phyloP scores from a whole-genome alignment of 345 rosid genomes.

The Aethionema arabicum region DNA sequence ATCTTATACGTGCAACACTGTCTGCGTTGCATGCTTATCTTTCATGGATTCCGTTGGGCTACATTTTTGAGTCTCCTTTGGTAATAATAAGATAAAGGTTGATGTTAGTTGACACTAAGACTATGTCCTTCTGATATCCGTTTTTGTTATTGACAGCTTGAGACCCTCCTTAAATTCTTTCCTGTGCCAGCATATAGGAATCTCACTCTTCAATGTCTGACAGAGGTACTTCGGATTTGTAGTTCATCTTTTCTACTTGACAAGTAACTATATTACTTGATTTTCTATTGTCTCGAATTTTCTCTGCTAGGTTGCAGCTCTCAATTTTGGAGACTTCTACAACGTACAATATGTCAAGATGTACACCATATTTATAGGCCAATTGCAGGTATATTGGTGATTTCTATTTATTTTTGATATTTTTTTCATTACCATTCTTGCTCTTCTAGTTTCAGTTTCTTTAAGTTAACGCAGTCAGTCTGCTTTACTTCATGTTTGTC shows the following conservation, averaged over 20 bases:
- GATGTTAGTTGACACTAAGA: constrained; percentile 27
- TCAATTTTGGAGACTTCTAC: constrained; percentile 87
- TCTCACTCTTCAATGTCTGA: constrained; percentile 92
- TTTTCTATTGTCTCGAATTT: constrained; percentile 15
- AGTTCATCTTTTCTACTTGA: constrained; percentile 10
- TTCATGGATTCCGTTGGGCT: constrained; percentile 99
- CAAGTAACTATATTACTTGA: constrained; percentile 10
- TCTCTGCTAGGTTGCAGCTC: constrained; percentile 77
- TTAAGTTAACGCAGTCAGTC: constrained; percentile 2
- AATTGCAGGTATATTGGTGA: constrained; percentile 62
- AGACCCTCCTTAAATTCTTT: constrained; percentile 89
- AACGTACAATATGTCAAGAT: constrained; percentile 73
- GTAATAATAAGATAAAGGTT: constrained; percentile 43
- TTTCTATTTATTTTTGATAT: constrained; percentile 1
- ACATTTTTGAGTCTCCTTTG: constrained; percentile 97
- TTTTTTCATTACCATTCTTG: constrained; percentile 1
- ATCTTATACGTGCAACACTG: constrained; percentile 88
- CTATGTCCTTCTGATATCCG: constrained; percentile 30
- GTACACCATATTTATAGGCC: constrained; percentile 77
- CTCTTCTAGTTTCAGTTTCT: constrained; percentile 13
- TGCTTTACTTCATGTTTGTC: constrained; percentile 11
- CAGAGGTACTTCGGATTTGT: constrained; percentile 58
- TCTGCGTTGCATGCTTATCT: constrained; percentile 98
- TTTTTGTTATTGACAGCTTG: constrained; percentile 57
- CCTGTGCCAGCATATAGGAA: constrained; percentile 78